These are phyloP conservation scores for Teunomyces aglyptinius DNA, from an alignment of 805 yeast species.

Conservation along the genomic window DNA sequence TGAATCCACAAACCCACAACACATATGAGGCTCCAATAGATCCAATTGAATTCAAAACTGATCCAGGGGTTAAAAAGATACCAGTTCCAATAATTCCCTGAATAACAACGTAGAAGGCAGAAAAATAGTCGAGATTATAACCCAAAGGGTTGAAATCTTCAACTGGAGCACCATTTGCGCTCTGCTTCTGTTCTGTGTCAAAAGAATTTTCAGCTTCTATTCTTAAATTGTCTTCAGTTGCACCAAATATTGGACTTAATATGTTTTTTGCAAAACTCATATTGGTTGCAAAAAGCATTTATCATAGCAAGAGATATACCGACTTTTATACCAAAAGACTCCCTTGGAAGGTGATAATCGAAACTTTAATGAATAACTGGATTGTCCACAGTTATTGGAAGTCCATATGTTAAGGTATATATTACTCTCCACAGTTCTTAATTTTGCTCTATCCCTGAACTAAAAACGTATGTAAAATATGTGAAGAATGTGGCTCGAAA, in stretches of 20 bases:
- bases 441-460: background rate
- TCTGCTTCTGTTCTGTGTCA: conserved; percentile 10
- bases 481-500: background rate
- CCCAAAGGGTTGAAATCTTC: conserved; percentile 39
- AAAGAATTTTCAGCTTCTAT: background rate
- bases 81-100: conserved; percentile 78
- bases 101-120: conserved; percentile 64
- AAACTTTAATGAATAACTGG: background rate
- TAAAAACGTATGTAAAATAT: background rate
- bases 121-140: conserved; percentile 27
- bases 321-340: background rate
- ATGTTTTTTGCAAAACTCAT: background rate
- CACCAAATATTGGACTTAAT: background rate
- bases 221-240: background rate
- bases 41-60: conserved; percentile 46
- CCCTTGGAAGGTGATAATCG: too few species aligned
- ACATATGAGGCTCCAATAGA: conserved; percentile 44
- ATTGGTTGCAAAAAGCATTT: background rate
- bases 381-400: background rate
- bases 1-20: conserved; percentile 41
- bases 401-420: background rate
- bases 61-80: conserved; percentile 68
- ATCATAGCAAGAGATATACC: background rate
- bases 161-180: conserved; percentile 39
- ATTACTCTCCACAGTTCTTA: background rate